Evolutionary conservation across 495 filamentous ascomycete genomes (phyloP), one percentile per base, ranked within the genome.

Genomic region (Trichoderma orchidacearum): DNA sequence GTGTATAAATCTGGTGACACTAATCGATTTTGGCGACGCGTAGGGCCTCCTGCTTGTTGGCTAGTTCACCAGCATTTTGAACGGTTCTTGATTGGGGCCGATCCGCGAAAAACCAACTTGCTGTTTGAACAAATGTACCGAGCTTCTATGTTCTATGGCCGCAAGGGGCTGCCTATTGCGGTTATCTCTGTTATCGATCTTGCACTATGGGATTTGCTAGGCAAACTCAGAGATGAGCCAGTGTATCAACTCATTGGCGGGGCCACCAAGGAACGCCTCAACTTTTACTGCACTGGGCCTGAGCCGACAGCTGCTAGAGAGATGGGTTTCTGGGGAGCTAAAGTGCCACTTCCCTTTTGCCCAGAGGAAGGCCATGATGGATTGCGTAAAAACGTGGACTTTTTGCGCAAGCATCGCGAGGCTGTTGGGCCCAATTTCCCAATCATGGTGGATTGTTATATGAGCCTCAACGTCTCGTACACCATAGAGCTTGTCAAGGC

Each of bases 81-180:
- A 68, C 80, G 90, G 53, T 96, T 95, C 76, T 71, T 96, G 59
- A 82, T 94, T 60, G 90, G 90, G 41, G 82, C 85, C 55, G 90
- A 96, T 68, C 90, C 90, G 0, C 81, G 90, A 51, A 85, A 95
- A 63, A 90, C 86, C 54, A 95, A 92, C 66, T 78, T 85, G 59
- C 74, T 95, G 4, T 95, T 93, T 68, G 90, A 96, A 69, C 88
- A 93, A 69, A 95, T 96, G 90, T 96, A 95, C 73, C 84, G 89
- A 30, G 89, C 80, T 11, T 91, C 88, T 34, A 92, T 94, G 85
- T 96, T 94, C 77, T 95, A 96, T 65, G 90, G 90, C 51, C 83
- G 90, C 57, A 96, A 95, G 69, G 90, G 90, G 18, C 79, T 96
- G 25, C 85, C 90, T 2, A 81, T 91, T 12, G 90, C 90, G 31